Evolutionary conservation across 176 grass and related monocot species (phyloP), one percentile per base, ranked within the genome.

Genomic region (Oryza glaberrima): DNA sequence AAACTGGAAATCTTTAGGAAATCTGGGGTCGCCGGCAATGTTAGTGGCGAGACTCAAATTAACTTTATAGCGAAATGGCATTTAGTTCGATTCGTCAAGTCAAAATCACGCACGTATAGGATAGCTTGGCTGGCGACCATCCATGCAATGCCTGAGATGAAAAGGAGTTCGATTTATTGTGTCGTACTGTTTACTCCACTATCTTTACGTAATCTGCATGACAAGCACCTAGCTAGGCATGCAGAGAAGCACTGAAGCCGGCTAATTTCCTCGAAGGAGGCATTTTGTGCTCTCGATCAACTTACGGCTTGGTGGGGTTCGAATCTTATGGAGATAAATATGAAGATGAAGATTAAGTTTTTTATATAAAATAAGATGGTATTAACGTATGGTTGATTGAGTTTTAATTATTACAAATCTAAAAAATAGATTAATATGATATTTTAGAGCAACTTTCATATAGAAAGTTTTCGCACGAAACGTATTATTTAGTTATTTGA

Each of bases 1-100:
- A 32, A 32, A 47, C 22, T 74, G 45, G 77, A 81, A 73, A 22
- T 35, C 70, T 61, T 69, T 5, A 70, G 63, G 71, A 82, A 56
- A 76, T 63, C 3, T 61, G 36, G 40, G n/a, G 6, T 38, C 3
- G 49, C 48, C 3, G n/a, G 48, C 49, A 16, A 23, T 56, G 17
- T 5, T 41, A 41, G 12, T 66, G 38, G n/a, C 19, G 10, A 44
- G 69, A 71, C 49, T 17, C 15, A 52, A 52, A 52, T 17, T 17
- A 17, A 17, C 49, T 17, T 52, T 4, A 52, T 4, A 52, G 49
- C 49, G 5, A 52, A 5, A 52, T 56, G 51, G 16, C 51, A 56
- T 7, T 56, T 10, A 40, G 51, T 19, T 56, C 0, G 22, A 51
- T 75, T 17, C 7, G 49, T 63, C 80, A 47, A 74, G 81, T 73